A percentile compares a stretch with the other conserved stretches of the same genome.
Evolutionary conservation across 2,329 filamentous ascomycete genomes (phyloP).

Genomic region (Paradendryphiella salina): DNA sequence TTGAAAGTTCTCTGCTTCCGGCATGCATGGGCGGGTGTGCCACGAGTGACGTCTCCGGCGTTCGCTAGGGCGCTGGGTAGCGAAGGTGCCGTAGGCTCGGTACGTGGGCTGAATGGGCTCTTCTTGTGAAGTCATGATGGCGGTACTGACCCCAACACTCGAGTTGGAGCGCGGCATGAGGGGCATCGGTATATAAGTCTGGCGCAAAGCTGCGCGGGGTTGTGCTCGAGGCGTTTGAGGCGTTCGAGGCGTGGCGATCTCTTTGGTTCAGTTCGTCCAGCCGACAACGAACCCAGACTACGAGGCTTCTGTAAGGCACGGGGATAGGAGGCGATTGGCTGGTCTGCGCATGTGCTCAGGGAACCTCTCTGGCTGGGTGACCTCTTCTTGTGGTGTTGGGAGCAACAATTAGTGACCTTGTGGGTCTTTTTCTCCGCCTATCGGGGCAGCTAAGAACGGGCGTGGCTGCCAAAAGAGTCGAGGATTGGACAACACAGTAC

Average conservation of each 20-base stretch:
- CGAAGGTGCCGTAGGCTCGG: slow-evolving; percentile 46
- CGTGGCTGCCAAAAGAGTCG: slow-evolving; percentile 23
- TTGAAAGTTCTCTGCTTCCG: slow-evolving; percentile 55
- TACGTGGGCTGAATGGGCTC: slow-evolving; percentile 46
- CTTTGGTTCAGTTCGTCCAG: slow-evolving; percentile 6
- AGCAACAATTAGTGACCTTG: slow-evolving; percentile 13
- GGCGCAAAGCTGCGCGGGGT: slow-evolving; percentile 23
- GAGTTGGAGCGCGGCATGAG: slow-evolving; percentile 30
- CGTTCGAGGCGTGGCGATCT: slow-evolving; percentile 27
- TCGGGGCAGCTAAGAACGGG: slow-evolving; percentile 13
- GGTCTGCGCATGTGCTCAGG: slow-evolving; percentile 27
- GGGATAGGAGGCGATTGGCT: slow-evolving; percentile 22
- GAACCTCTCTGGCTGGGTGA: slow-evolving; percentile 24
- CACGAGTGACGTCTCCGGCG: slow-evolving; percentile 53
- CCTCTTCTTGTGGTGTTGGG: slow-evolving; percentile 19
- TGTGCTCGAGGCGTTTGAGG: slow-evolving; percentile 25
- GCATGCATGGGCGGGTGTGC: slow-evolving; percentile 50
- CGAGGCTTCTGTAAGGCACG: slow-evolving; percentile 16
- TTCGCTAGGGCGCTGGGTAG: slow-evolving; percentile 21
- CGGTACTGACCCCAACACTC: slow-evolving; percentile 33
- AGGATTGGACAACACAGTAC: slow-evolving; percentile 19
- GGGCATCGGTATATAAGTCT: slow-evolving; percentile 27
- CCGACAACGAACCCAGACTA: slow-evolving; percentile 12
- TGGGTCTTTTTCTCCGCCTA: slow-evolving; percentile 28
- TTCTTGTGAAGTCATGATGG: slow-evolving; percentile 48